Evolutionary conservation across 2,329 filamentous ascomycete species (phyloP).

Genomic region (Stagonosporopsis vannaccii): DNA sequence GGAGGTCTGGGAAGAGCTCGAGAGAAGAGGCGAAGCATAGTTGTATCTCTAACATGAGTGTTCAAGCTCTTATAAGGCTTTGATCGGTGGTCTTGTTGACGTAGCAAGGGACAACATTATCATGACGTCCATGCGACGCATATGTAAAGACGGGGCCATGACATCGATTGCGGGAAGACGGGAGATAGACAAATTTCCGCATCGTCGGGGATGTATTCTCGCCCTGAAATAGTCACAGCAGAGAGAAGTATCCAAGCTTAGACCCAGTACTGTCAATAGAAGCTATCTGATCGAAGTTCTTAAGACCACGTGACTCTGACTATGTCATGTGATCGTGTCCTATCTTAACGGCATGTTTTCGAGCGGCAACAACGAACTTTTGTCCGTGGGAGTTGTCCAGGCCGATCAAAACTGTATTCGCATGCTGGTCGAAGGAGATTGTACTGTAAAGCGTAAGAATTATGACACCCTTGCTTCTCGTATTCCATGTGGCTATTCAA

Average conservation of each 20-base stretch:
- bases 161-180: slow-evolving; percentile 8
- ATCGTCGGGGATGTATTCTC: background rate
- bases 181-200: background rate
- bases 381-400: no score
- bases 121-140: slow-evolving; percentile 41
- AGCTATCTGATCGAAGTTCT: background rate
- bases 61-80: slow-evolving; percentile 21
- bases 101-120: slow-evolving; percentile 31
- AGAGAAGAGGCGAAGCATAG: slow-evolving; percentile 44
- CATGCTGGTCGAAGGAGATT: no score
- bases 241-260: background rate
- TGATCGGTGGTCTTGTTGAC: slow-evolving; percentile 20
- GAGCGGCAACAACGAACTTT: no score
- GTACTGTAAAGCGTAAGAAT: no score
- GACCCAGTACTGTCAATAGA: background rate
- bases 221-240: background rate
- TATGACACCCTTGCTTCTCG: no score
- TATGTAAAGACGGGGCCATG: slow-evolving; percentile 10
- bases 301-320: background rate
- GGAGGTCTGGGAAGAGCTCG: slow-evolving; percentile 20
- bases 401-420: no score
- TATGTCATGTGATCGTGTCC: no score
- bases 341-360: no score
- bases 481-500: no score
- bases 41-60: background rate